Evolutionary conservation across 208 protist genomes (phyloP).

Genomic region (Strigomonas culicis): DNA sequence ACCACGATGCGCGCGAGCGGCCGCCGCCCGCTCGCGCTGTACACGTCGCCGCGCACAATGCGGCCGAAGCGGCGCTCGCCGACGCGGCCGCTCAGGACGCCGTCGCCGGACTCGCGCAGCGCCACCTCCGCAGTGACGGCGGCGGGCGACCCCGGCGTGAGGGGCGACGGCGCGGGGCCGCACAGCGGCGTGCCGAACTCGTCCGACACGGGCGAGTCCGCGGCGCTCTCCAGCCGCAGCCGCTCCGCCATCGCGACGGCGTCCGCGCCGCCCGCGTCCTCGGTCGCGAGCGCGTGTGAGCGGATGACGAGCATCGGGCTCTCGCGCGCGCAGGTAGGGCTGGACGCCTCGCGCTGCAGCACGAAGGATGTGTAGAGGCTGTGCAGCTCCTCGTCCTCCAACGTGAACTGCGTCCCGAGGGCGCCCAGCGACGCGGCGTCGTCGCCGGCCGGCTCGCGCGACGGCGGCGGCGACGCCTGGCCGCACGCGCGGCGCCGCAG

Average conservation of each 20-base stretch:
- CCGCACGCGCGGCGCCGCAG: constrained; percentile 13
- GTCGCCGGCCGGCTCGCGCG: not conserved
- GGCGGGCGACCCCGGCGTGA: too few species aligned
- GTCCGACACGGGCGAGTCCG: not conserved
- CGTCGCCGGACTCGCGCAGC: not conserved
- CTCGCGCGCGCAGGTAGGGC: not conserved
- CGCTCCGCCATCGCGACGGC: not conserved
- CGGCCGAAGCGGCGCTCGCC: not conserved
- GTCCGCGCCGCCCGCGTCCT: not conserved
- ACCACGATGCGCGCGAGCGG: not conserved
- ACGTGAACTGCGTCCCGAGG: constrained; percentile 11
- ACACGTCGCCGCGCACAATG: not conserved
- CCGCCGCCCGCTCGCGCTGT: not conserved
- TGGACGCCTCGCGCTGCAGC: not conserved
- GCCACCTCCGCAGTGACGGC: not conserved
- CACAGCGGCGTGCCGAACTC: not conserved
- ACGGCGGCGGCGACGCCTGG: not conserved
- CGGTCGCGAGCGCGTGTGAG: not conserved
- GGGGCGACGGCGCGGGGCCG: not conserved
- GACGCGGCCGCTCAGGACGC: not conserved
- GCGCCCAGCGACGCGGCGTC: not conserved
- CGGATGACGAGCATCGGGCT: not conserved
- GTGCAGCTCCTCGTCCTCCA: constrained; percentile 14
- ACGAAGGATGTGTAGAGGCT: constrained; percentile 13
- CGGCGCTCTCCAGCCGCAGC: not conserved